phyloP scores from a whole-genome alignment of 345 rosid species.

The Turritis glabra region DNA sequence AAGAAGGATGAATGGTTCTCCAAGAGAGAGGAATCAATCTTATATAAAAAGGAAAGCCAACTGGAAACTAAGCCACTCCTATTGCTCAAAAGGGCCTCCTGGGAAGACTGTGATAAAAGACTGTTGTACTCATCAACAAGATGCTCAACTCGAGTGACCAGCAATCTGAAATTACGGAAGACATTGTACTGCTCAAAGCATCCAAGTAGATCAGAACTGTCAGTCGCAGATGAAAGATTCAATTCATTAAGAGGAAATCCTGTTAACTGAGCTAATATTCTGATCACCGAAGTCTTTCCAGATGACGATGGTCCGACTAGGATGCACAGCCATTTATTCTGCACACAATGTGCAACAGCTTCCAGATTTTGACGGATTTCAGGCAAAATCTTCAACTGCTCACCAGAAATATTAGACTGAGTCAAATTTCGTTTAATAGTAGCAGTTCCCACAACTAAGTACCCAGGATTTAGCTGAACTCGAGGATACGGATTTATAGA shows the following conservation, averaged over 20 bases:
- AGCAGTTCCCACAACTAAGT: conserved; percentile 66
- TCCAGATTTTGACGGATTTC: conserved; percentile 76
- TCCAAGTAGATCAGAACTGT: conserved; percentile 92
- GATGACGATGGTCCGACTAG: conserved; percentile 87
- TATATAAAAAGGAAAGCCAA: conserved; percentile 68
- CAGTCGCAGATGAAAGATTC: conserved; percentile 87
- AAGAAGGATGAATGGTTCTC: conserved; percentile 43
- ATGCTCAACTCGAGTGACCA: conserved; percentile 60
- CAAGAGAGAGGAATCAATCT: conserved; percentile 42
- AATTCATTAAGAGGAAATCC: conserved; percentile 78
- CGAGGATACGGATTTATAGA: conserved; percentile 78
- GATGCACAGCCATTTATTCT: conserved; percentile 82
- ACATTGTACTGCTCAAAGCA: conserved; percentile 94
- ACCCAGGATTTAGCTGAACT: conserved; percentile 63
- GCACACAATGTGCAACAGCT: conserved; percentile 82
- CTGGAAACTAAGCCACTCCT: conserved; percentile 49
- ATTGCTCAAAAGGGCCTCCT: conserved; percentile 43
- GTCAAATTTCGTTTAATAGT: conserved; percentile 59
- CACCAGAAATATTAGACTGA: conserved; percentile 40
- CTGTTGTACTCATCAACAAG: conserved; percentile 68
- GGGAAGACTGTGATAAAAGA: conserved; percentile 49
- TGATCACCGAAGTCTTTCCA: conserved; percentile 89
- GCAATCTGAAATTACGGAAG: conserved; percentile 62
- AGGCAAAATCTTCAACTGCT: conserved; percentile 69
- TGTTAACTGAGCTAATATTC: conserved; percentile 75